Evolutionary conservation across 345 rosid genomes (phyloP).

Genomic region (Eucalyptus erythrocorys): DNA sequence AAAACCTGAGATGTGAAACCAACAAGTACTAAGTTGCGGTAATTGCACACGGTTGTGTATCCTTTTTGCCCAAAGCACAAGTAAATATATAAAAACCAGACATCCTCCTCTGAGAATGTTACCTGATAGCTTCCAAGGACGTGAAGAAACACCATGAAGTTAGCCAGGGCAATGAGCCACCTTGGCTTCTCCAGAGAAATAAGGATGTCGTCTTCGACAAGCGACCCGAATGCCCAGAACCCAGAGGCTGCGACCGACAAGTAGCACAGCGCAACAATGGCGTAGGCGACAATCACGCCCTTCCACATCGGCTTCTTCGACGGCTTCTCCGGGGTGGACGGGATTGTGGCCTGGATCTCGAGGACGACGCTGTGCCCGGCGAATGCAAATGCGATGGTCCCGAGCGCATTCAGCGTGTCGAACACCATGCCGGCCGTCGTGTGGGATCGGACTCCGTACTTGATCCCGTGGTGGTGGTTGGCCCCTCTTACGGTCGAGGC

Average conservation of each 20-base stretch:
- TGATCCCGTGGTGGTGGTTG: constrained; percentile 12
- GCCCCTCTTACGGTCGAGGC: constrained; percentile 41
- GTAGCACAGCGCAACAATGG: constrained; percentile 59
- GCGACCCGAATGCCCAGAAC: constrained; percentile 43
- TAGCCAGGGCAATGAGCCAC: constrained; percentile 54
- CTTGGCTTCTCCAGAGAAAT: constrained; percentile 46
- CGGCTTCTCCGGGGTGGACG: constrained; percentile 65
- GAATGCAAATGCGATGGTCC: constrained; percentile 69
- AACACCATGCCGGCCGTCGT: constrained; percentile 37
- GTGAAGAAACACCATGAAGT: constrained; percentile 54
- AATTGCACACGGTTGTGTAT: background rate
- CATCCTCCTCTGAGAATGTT: background rate
- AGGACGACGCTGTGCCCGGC: constrained; percentile 73
- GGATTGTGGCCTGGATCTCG: constrained; percentile 83
- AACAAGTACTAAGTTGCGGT: background rate
- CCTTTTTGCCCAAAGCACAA: background rate
- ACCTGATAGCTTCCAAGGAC: constrained; percentile 84
- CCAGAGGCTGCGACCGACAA: constrained; percentile 65
- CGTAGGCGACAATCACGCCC: constrained; percentile 56
- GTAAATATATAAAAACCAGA: background rate
- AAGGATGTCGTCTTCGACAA: constrained; percentile 48
- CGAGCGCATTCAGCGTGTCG: constrained; percentile 52
- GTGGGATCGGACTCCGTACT: constrained; percentile 35
- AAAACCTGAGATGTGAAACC: constrained; percentile 16
- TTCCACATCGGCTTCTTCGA: constrained; percentile 78